Evolutionary conservation across 2,329 filamentous ascomycete genomes (phyloP), one percentile per base, ranked within the genome.

Genomic region (Neopestalotiopsis sp.): DNA sequence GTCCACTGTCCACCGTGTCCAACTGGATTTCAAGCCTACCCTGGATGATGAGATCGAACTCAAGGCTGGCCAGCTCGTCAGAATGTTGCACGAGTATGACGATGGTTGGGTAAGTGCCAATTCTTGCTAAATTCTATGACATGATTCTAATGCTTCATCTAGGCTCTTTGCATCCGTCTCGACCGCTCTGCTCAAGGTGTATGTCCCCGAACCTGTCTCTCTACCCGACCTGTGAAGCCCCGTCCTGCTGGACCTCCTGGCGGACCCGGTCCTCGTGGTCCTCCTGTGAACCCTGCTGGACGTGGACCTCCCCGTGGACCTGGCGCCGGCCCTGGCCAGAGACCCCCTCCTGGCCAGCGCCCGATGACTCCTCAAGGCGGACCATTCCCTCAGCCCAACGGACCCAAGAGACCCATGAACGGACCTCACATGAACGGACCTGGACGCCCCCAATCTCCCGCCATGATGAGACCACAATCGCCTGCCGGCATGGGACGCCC

Each of bases 121-220:
- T 42, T 20, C 56, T 10, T 28, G 61, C 14, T 34, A 56, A 68
- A 64, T 67, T 66, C 70, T 74, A 77, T 74, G 79, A 70, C 66
- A 59, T 73, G 79, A 81, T 79, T 82, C 76, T 74, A 75, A 69
- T 61, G 67, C 65, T 28, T 69, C 66, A 38, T 38, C 5, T 72
- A 95, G 93, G 94, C 95, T 77, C 93, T 98, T 67, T 98, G 94
- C 81, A 92, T 94, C 74, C 92, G 92, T 73, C 91, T 98, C 75
- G 95, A 98, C 81, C 92, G 94, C 72, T 95, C 94, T 70, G 88
- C 93, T 75, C 95, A 98, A 84, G 96, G 96, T 84, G 96, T 98
- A 66, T 94, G 93, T 68, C 96, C 96, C 14, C 90, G 96, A 74
- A 97, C 95, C 49, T 99, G 96, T 82, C 87, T 99, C 64, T 98